Base-by-base conservation (phyloP, 441 rosid genomes). In the Theobroma grandiflorum region DNA sequence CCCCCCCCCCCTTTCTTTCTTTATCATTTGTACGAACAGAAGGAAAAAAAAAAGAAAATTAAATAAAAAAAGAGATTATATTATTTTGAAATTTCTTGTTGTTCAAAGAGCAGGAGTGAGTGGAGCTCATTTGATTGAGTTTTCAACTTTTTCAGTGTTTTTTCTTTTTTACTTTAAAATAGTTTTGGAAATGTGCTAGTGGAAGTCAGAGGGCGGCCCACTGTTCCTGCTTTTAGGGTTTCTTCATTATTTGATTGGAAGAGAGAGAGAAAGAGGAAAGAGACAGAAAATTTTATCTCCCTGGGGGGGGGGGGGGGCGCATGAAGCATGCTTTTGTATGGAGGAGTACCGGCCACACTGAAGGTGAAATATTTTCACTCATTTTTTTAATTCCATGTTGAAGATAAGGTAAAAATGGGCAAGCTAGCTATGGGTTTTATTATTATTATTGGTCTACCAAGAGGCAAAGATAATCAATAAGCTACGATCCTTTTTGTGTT, bases 181-280 rank as follows among this genome's bases (percentile, higher is more conserved):
- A 80, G 81, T 64, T 63, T 75, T 16, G 74, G 43, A 80, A 86
- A 80, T 65, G 72, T 57, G 87, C 42, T 81, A 87, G 91, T 89
- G 91, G 93, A 93, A 90, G 95, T 90, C 93, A 85, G 90, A 88
- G 77, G 83, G 75, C 70, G 88, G 88, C 87, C 94, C 91, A 84
- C 90, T 81, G 37, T 73, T 80, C 85, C 85, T 81, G 82, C 86
- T 89, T 91, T 86, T 83, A 84, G 93, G 90, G 88, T 83, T 87
- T 87, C 83, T 89, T 80, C 62, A 80, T 42, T 43, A 14, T 45
- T 20, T 81, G 40, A 66, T 55, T 4, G 11, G 18, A 10, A 63
- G 18, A 57, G 63, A 57, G 59, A 43, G 4, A 65, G 35, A 33
- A 35, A 43, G 8, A 6, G 33, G 22, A 38, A 68, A 22, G 7